Conservation (phyloP, 129 eudicot genomes). For the Tagetes erecta region DNA sequence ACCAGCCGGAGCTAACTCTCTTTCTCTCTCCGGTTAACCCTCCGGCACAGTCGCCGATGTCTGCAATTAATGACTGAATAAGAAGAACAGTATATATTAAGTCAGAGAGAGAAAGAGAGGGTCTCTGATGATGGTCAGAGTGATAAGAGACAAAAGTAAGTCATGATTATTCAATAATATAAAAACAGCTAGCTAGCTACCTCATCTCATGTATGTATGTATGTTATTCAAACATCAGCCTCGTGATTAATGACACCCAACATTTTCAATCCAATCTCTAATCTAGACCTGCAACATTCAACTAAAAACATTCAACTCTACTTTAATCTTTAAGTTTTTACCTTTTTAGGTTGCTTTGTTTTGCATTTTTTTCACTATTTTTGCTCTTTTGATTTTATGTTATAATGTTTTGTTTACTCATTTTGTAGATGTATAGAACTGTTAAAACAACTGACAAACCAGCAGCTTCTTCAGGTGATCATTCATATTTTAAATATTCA, state of each 20-base stretch:
- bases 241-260: slow-evolving; percentile 70
- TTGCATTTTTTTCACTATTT: not conserved
- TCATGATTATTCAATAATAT: slow-evolving; percentile 79
- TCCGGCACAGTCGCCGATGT: slow-evolving; percentile 98
- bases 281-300: slow-evolving; percentile 32
- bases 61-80: slow-evolving; percentile 60
- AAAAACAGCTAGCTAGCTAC: slow-evolving; percentile 24
- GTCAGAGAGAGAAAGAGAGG: slow-evolving; percentile 30
- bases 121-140: slow-evolving; percentile 37
- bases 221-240: slow-evolving; percentile 65
- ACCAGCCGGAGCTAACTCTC: slow-evolving; percentile 5
- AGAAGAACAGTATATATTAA: slow-evolving; percentile 43
- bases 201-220: not conserved
- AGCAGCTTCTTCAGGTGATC: slow-evolving; percentile 85
- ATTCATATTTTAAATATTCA: slow-evolving; percentile 17
- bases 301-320: not conserved
- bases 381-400: slow-evolving; percentile 16
- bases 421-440: slow-evolving; percentile 86
- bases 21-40: slow-evolving; percentile 55
- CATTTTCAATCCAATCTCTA: slow-evolving; percentile 33
- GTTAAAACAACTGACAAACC: slow-evolving; percentile 91
- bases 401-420: not conserved
- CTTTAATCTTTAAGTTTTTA: not conserved
- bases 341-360: slow-evolving; percentile 7
- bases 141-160: slow-evolving; percentile 60